Base-by-base conservation (phyloP, 805 yeast species). In the Saturnispora gosingensis region DNA sequence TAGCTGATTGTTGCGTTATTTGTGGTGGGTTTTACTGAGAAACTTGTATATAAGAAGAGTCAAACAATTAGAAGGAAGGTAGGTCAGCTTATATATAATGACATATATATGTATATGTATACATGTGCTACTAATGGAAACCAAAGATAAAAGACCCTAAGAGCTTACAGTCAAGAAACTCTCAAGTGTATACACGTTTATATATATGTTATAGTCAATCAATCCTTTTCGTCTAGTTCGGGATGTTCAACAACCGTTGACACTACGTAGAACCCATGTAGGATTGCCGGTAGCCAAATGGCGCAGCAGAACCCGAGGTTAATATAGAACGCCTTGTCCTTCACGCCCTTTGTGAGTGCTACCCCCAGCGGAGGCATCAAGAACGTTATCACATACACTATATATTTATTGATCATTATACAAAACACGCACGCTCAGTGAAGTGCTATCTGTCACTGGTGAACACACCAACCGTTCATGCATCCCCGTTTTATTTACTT, bases 351-450 rank as follows among this genome's bases (percentile, higher is more conserved):
- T 56, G 74, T 77, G 72, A 82, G 67, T 67, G 78, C 84, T 55
- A 84, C 90, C 34, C 89, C 86, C 59, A 84, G 73, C 48, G 89
- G 89, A 46, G 90, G 91, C 61, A 84, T 67, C 57, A 83, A 67
- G 46, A 84, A 47, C 48, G 89, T 64, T 55, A 53, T 46, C 58
- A 64, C 25, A 44, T 54, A 54, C 13, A 45, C 35, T 10, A 54
- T 15, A 34, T 51, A 51, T 49, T 48, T 51, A 15, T 49, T 48
- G 44, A 51, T 49, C 28, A 44, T 48, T 52, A n/a, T 13, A 25
- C 28, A 25, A 25, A 30, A 13, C 34, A 30, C 11, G 5, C 6
- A 30, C 13, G 34, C 13, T 30, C 13, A 11, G 34, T 30, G 5
- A 13, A 10, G 15, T 30, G 34, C 11, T 30, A 30, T 9, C 5